phyloP scores from a whole-genome alignment of 1,284 basidiomycete genomes.

The Thelephora terrestris region DNA sequence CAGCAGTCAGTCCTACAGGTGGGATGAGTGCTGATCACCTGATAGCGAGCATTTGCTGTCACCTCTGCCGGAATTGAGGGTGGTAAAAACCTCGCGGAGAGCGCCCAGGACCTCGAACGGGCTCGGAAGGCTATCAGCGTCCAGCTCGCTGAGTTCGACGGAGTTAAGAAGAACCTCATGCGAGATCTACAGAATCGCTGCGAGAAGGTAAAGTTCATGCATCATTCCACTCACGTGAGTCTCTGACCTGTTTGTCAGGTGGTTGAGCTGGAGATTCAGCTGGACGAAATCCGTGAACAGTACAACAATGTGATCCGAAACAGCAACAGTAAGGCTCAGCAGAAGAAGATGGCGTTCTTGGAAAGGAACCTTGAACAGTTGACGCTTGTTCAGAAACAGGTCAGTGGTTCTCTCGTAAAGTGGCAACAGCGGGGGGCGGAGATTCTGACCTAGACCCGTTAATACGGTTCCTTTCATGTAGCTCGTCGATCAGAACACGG shows the following conservation, averaged over 20 bases:
- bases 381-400: constrained; percentile 95
- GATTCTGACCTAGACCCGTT: background rate
- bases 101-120: constrained; percentile 93
- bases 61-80: constrained; percentile 95
- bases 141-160: constrained; percentile 96
- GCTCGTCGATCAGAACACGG: constrained; percentile 98
- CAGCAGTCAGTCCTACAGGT: background rate
- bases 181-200: constrained; percentile 98
- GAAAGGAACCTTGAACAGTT: constrained; percentile 96
- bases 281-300: constrained; percentile 98
- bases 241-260: constrained; percentile 46
- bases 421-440: background rate
- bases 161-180: constrained; percentile 98
- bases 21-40: constrained; percentile 8
- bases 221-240: constrained; percentile 4
- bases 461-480: constrained; percentile 22
- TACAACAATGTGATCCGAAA: constrained; percentile 98
- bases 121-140: constrained; percentile 95
- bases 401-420: constrained; percentile 19
- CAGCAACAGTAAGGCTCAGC: constrained; percentile 96
- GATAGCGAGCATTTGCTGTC: constrained; percentile 88
- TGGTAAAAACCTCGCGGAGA: constrained; percentile 92
- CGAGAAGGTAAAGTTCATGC: constrained; percentile 70
- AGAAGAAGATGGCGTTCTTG: constrained; percentile 99
- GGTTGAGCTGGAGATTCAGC: constrained; percentile 97